Base-by-base conservation (phyloP, 208 protist species). In the Acanthamoeba triangularis region DNA sequence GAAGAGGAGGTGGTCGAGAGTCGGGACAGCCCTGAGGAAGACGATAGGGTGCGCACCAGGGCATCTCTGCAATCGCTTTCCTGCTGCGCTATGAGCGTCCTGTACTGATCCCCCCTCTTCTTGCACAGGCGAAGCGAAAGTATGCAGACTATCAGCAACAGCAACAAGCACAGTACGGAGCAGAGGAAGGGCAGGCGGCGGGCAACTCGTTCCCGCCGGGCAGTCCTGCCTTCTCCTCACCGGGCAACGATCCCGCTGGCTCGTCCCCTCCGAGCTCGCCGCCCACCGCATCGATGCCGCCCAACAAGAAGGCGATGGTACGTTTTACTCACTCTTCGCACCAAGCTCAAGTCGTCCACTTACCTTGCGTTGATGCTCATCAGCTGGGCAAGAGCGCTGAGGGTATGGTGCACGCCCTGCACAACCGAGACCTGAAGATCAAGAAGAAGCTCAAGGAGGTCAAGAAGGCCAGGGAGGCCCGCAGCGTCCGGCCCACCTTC, bases 361-460 rank as follows among this genome's bases (percentile, higher is more conserved):
- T 33, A 33, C 65, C 5, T 84, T n/a, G 28, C 4, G 23, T n/a
- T 54, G 16, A 2, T 20, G 74, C 23, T 56, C 11, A 25, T 30
- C 47, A 85, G 76, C 47, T 85, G 44, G 76, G 76, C 44, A 85
- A 85, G 47, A 85, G 76, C n/a, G 20, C 76, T 0, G 76, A 85
- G 14, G 76, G 76, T 7, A 49, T 85, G 44, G 76, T 56, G 35
- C 76, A 85, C 30, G 76, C 76, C 20, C 35, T 85, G 25, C 76
- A 85, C 47, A 82, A 82, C 74, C 76, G 76, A 41, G 76, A 85
- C 76, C 76, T n/a, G 13, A 85, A 85, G 47, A 85, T 85, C 76
- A 85, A 85, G 41, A 85, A 85, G 47, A 85, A 85, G 76, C 47
- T 85, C 44, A 85, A 85, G 76, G 76, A 85, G 76, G 35, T 85